phyloP scores from a whole-genome alignment of 495 filamentous ascomycete genomes.

The Talaromyces nanjingensis region DNA sequence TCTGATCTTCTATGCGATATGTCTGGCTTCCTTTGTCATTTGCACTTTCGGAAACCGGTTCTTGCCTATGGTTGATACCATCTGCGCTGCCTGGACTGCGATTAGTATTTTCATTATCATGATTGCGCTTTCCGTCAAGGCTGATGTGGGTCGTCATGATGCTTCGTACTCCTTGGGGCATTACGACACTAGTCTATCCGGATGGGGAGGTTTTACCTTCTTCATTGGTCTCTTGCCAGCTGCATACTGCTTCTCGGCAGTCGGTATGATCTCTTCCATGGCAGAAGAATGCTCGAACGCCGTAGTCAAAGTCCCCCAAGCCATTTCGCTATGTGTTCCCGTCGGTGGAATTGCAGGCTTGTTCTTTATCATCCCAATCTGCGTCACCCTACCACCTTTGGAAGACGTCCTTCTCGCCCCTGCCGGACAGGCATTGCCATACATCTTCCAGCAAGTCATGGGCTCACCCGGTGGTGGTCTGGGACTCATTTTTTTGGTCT shows the following conservation, averaged over 20 bases:
- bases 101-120: constrained; percentile 33
- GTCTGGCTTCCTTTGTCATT: constrained; percentile 45
- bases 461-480: constrained; percentile 41
- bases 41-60: constrained; percentile 50
- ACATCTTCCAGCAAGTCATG: constrained; percentile 42
- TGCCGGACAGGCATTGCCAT: constrained; percentile 36
- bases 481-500: constrained; percentile 40
- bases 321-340: constrained; percentile 35
- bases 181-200: constrained; percentile 41
- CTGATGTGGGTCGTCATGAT: constrained; percentile 34
- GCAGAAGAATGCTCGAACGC: constrained; percentile 41
- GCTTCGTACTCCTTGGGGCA: constrained; percentile 35
- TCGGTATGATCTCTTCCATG: constrained; percentile 48
- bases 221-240: constrained; percentile 47
- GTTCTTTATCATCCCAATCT: constrained; percentile 43
- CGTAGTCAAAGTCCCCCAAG: constrained; percentile 37
- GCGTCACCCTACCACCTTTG: constrained; percentile 38
- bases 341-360: constrained; percentile 36
- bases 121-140: constrained; percentile 34
- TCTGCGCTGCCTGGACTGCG: constrained; percentile 34
- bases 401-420: constrained; percentile 34
- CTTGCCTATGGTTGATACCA: constrained; percentile 48
- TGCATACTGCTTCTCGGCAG: constrained; percentile 44
- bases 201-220: constrained; percentile 41
- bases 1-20: constrained; percentile 52